Percentiles rank a stretch among this genome's conserved stretches.
These are phyloP conservation scores for Paecilomyces fulvus DNA, from an alignment of 2,329 filamentous ascomycete genomes.

Conservation along the genomic window DNA sequence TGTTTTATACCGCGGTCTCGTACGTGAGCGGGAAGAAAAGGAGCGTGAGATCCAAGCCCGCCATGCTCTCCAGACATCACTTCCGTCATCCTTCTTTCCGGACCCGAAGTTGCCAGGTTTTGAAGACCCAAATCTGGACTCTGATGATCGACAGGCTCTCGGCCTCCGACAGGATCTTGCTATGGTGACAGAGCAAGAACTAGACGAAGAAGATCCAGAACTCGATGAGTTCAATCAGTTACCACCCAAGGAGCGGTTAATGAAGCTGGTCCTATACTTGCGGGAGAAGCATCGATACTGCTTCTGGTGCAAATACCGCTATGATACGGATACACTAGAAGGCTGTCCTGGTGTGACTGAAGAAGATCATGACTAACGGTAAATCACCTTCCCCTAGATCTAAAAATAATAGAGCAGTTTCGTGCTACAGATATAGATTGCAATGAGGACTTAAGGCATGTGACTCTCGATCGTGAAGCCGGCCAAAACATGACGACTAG, in stretches of 20 bases:
- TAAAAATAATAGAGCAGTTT: not conserved
- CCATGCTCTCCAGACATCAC: slow-evolving; percentile 23
- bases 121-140: slow-evolving; percentile 60
- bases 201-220: slow-evolving; percentile 68
- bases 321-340: slow-evolving; percentile 64
- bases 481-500: not conserved
- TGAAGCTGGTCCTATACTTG: slow-evolving; percentile 59
- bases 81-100: slow-evolving; percentile 27
- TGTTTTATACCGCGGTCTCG: slow-evolving; percentile 69
- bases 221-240: slow-evolving; percentile 70
- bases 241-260: slow-evolving; percentile 57
- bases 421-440: not conserved
- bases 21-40: slow-evolving; percentile 59
- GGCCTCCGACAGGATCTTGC: slow-evolving; percentile 46
- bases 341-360: slow-evolving; percentile 83
- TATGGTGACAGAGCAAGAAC: slow-evolving; percentile 42
- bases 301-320: slow-evolving; percentile 90
- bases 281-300: slow-evolving; percentile 71
- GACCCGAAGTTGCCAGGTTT: slow-evolving; percentile 51
- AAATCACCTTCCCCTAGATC: not conserved
- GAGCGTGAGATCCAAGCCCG: slow-evolving; percentile 27
- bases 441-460: not conserved
- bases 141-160: slow-evolving; percentile 62
- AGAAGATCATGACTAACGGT: slow-evolving; percentile 62
- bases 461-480: not conserved